Evolutionary conservation across 2,329 filamentous ascomycete genomes (phyloP).

Genomic region (Ilyonectria destructans): DNA sequence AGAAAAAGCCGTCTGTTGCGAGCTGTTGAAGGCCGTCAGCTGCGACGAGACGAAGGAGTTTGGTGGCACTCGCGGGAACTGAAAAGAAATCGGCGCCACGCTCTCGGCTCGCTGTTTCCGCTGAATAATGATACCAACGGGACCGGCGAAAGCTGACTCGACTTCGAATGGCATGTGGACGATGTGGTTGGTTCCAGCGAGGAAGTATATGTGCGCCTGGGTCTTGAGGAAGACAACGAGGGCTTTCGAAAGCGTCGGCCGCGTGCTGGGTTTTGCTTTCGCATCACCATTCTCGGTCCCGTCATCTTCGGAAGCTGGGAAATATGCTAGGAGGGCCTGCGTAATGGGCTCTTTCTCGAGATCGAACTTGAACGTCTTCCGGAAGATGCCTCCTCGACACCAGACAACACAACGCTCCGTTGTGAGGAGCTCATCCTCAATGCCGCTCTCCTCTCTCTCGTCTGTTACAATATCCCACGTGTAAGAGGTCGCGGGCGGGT

Average conservation of each 20-base stretch:
- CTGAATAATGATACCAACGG: conserved; percentile 88
- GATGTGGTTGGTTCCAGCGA: conserved; percentile 89
- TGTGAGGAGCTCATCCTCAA: conserved; percentile 85
- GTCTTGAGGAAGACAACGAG: conserved; percentile 93
- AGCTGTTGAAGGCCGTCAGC: conserved; percentile 67
- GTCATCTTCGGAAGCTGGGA: conserved; percentile 71
- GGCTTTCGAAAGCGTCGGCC: conserved; percentile 71
- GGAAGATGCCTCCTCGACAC: conserved; percentile 89
- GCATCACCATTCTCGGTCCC: conserved; percentile 32
- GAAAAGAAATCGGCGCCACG: conserved; percentile 67
- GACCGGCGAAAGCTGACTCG: conserved; percentile 86
- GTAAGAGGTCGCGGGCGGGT: conserved; percentile 79
- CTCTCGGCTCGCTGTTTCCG: conserved; percentile 76
- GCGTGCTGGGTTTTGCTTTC: conserved; percentile 34
- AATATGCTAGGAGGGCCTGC: conserved; percentile 90
- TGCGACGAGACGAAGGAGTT: conserved; percentile 88
- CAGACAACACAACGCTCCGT: conserved; percentile 87
- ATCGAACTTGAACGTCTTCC: conserved; percentile 89
- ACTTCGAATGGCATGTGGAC: conserved; percentile 96
- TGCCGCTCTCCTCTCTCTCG: conserved; percentile 57
- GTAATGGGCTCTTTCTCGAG: conserved; percentile 88
- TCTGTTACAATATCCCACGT: conserved; percentile 78
- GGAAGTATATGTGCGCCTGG: conserved; percentile 93
- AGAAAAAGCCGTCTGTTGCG: conserved; percentile 69
- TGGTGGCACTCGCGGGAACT: conserved; percentile 77